Percentiles rank a stretch among this genome's conserved stretches.
Evolutionary conservation across 164 flowering plant species (phyloP).

Genomic region (Vitis vinifera): DNA sequence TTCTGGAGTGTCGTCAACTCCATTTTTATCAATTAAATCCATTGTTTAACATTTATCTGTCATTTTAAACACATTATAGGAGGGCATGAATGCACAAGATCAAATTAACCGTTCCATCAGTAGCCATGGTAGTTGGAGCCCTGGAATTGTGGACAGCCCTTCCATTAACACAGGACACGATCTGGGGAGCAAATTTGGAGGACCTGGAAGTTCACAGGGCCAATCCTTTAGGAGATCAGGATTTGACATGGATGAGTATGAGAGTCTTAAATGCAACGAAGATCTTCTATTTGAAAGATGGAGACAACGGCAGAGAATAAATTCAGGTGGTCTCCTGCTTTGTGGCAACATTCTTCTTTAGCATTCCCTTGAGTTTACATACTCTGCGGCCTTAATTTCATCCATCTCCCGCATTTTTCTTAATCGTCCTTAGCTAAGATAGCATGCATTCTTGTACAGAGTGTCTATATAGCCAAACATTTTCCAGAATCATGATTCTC

Average conservation of each 20-base stretch:
- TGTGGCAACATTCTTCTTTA: slow-evolving; percentile 35
- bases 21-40: not conserved
- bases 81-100: slow-evolving; percentile 20
- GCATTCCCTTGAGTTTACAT: not conserved
- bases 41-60: not conserved
- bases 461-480: no score
- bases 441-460: no score
- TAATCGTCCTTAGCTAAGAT: no score
- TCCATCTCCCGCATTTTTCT: no score
- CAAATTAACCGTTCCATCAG: slow-evolving; percentile 36
- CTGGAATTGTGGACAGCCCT: slow-evolving; percentile 25
- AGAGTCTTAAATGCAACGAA: slow-evolving; percentile 38
- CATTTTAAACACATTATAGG: slow-evolving; percentile 28
- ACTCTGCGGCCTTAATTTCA: no score
- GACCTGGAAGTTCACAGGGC: slow-evolving; percentile 13
- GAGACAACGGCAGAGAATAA: slow-evolving; percentile 51
- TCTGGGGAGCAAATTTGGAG: slow-evolving; percentile 16
- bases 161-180: slow-evolving; percentile 17
- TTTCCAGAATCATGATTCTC: no score
- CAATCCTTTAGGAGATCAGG: slow-evolving; percentile 14
- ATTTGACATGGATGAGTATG: slow-evolving; percentile 62
- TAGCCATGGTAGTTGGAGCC: slow-evolving; percentile 75
- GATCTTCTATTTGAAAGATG: slow-evolving; percentile 57
- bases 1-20: no score
- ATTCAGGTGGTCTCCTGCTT: slow-evolving; percentile 63